Conservation (phyloP, 805 yeast species). For the Lachancea cidri region DNA sequence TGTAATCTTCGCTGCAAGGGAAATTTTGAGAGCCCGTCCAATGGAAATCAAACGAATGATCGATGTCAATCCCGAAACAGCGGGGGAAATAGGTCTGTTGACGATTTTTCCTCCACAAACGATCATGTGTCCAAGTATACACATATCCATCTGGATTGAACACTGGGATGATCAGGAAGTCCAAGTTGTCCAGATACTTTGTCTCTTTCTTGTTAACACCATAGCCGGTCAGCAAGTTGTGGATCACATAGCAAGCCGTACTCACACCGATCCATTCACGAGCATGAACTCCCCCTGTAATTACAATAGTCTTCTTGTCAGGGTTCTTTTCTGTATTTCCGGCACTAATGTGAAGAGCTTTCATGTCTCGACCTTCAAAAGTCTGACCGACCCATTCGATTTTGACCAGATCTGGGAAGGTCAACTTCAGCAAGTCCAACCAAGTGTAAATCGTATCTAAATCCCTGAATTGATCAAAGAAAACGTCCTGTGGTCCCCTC, state of each 20-base stretch:
- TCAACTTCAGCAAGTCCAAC: conserved; percentile 54
- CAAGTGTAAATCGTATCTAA: conserved; percentile 65
- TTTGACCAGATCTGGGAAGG: conserved; percentile 59
- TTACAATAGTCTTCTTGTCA: conserved; percentile 58
- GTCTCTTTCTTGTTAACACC: conserved; percentile 40
- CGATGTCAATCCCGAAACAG: conserved; percentile 83
- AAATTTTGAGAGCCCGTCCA: conserved; percentile 57
- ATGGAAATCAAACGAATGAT: conserved; percentile 74
- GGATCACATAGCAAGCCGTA: conserved; percentile 54
- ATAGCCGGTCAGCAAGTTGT: conserved; percentile 43
- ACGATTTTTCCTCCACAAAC: conserved; percentile 86
- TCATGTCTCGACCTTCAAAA: conserved; percentile 65
- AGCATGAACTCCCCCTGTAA: conserved; percentile 84
- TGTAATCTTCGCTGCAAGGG: conserved; percentile 80
- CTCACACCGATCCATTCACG: conserved; percentile 85
- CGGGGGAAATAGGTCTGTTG: conserved; percentile 62
- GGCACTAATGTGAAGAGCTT: conserved; percentile 59
- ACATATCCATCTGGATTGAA: conserved; percentile 90
- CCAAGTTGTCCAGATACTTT: conserved; percentile 50
- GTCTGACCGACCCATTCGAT: conserved; percentile 71
- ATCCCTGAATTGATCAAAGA: conserved; percentile 67
- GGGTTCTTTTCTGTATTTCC: conserved; percentile 36
- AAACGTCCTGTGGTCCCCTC: conserved; percentile 40
- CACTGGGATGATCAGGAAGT: conserved; percentile 75
- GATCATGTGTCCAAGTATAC: conserved; percentile 71